Base-by-base conservation (phyloP, 768 basidiomycete genomes). In the Leucocoprinus leucothites region DNA sequence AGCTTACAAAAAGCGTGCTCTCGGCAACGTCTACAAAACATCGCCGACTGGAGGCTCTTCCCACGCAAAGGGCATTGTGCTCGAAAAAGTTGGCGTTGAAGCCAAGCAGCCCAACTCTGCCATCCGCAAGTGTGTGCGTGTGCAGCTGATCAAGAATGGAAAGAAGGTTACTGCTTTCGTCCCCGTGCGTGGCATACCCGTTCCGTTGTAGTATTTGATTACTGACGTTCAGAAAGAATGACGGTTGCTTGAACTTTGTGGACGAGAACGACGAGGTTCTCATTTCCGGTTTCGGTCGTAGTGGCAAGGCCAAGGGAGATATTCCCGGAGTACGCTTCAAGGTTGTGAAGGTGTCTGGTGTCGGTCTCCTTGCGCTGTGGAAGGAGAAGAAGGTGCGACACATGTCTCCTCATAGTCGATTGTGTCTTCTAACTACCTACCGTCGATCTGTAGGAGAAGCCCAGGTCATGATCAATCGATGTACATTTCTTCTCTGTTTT, bases 121-220 rank as follows among this genome's bases (percentile, higher is more conserved):
- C 72, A 98, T 99, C 76, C 94, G 97, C 75, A 99, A 99, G 75
- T 99, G 97, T 81, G 97, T 99, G 64, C 94, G 97, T 79, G 97
- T 99, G 60, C 97, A 99, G 69, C 82, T 99, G 64, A 98, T 99
- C 75, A 99, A 99, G 85, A 99, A 99, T 80, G 97, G 97, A 63
- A 99, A 99, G 89, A 98, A 98, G 74, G 96, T 99, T 71, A 98
- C 96, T 60, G 97, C 97, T 68, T 99, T 99, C 87, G 97, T 98
- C 38, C 96, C 96, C 59, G 92, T 92, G 66, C 63, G 91, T 84
- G 41, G 46, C 42, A 46, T 57, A 40, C 42, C 59, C 7, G 36
- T 9, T 36, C n/a, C n/a, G 25, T 24, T 46, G 22, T 53, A 18
- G 9, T 36, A 16, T 41, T 50, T 26, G 54, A 14, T 31, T 18